These are phyloP conservation scores for Exophiala bonariae DNA, from an alignment of 2,329 filamentous ascomycete genomes.

Conservation along the genomic window DNA sequence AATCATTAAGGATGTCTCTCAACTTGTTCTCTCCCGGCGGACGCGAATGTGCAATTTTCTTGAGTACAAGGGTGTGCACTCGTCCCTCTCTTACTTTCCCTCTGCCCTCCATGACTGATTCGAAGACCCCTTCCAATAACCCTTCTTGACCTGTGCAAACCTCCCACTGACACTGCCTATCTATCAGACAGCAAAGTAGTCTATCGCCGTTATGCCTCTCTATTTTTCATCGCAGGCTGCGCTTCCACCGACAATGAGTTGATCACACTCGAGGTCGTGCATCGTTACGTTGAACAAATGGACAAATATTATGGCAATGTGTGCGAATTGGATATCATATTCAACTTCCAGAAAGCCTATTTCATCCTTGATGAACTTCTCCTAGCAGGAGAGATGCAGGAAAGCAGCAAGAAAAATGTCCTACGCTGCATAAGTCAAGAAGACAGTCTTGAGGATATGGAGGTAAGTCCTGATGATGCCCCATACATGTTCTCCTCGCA, in stretches of 20 bases:
- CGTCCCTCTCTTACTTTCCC: not conserved
- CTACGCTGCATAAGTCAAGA: conserved; percentile 94
- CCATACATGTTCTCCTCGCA: not conserved
- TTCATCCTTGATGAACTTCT: conserved; percentile 97
- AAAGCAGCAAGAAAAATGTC: conserved; percentile 99
- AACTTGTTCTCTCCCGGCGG: conserved; percentile 90
- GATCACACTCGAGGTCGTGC: conserved; percentile 97
- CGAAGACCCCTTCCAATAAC: not conserved
- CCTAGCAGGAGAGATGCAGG: conserved; percentile 93
- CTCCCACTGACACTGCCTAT: conserved; percentile 17
- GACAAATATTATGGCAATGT: conserved; percentile 99
- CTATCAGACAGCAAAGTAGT: conserved; percentile 90
- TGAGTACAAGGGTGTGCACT: conserved; percentile 86
- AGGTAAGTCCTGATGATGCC: conserved; percentile 67
- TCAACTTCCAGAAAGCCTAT: conserved; percentile 99
- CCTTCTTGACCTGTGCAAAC: not conserved
- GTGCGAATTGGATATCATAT: conserved; percentile 98
- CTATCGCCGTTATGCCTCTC: conserved; percentile 95
- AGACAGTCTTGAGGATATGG: conserved; percentile 97
- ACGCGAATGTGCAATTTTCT: conserved; percentile 99
- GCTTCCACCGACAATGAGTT: conserved; percentile 97
- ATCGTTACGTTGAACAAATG: conserved; percentile 99
- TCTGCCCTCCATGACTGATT: not conserved
- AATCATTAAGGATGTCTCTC: conserved; percentile 99
- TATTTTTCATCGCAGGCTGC: conserved; percentile 98